These are phyloP conservation scores for Plasmodium reichenowi DNA, from an alignment of 169 alveolate genomes.

Conservation along the genomic window DNA sequence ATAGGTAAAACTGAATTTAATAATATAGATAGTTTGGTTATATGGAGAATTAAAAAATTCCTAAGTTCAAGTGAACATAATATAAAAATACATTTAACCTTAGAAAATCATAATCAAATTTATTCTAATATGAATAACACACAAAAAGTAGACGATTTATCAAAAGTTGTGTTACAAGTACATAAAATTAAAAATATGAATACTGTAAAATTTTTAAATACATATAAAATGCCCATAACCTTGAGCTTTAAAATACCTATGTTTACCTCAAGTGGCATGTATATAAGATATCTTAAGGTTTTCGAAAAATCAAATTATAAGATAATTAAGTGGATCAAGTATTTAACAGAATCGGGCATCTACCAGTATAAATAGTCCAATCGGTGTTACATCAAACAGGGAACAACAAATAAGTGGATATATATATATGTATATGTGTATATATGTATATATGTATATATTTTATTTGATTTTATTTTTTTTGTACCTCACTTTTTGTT, in stretches of 20 bases:
- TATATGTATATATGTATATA: too few species aligned
- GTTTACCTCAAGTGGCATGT: conserved; percentile 76
- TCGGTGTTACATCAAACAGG: not conserved
- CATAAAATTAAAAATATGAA: conserved; percentile 65
- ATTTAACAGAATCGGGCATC: conserved; percentile 57
- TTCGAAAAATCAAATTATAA: conserved; percentile 67
- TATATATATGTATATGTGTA: not conserved
- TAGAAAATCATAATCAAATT: conserved; percentile 71
- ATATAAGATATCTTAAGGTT: conserved; percentile 54
- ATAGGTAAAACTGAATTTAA: conserved; percentile 62
- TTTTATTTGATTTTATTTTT: too few species aligned
- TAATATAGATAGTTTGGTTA: conserved; percentile 44
- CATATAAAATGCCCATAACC: conserved; percentile 78
- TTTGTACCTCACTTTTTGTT: too few species aligned
- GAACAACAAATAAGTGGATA: not conserved
- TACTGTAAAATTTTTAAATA: conserved; percentile 60
- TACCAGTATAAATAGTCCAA: conserved; percentile 36
- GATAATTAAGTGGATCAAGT: conserved; percentile 68
- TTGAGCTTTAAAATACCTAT: conserved; percentile 81
- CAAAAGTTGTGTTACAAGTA: conserved; percentile 60
- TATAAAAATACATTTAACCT: conserved; percentile 51
- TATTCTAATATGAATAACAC: conserved; percentile 68
- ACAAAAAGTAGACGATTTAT: conserved; percentile 52
- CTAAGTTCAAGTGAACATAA: conserved; percentile 41
- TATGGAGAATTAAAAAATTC: conserved; percentile 69